These are phyloP conservation scores for Cryptosporidium sp. DNA, from an alignment of 169 alveolate species.

Conservation along the genomic window DNA sequence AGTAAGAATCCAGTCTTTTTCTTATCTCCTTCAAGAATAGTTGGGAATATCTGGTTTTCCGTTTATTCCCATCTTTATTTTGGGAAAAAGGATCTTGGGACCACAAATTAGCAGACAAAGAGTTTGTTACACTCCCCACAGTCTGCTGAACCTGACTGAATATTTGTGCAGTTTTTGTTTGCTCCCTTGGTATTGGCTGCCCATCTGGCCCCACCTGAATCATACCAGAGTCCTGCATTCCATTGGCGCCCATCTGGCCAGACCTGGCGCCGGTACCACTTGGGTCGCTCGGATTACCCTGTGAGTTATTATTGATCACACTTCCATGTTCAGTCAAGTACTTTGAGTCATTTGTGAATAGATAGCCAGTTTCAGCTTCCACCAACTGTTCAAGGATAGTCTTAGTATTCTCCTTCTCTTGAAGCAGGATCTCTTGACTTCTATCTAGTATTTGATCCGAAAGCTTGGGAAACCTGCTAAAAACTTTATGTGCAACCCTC, in stretches of 20 bases:
- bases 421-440: constrained; percentile 85
- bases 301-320: constrained; percentile 77
- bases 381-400: constrained; percentile 88
- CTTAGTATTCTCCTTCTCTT: constrained; percentile 91
- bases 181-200: constrained; percentile 65
- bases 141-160: constrained; percentile 71
- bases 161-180: constrained; percentile 62
- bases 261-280: constrained; percentile 31
- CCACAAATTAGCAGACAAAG: constrained; percentile 66
- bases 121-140: constrained; percentile 52
- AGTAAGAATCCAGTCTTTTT: constrained; percentile 94
- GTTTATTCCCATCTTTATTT: constrained; percentile 37
- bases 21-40: constrained; percentile 92
- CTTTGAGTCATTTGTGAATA: constrained; percentile 94
- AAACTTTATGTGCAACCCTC: constrained; percentile 91
- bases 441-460: constrained; percentile 90
- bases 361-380: constrained; percentile 91
- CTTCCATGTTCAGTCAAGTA: constrained; percentile 88
- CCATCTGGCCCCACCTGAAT: constrained; percentile 67
- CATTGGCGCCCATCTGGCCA: constrained; percentile 32
- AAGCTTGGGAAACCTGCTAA: constrained; percentile 92
- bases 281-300: constrained; percentile 77
- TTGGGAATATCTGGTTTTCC: constrained; percentile 49
- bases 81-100: constrained; percentile 62
- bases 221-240: constrained; percentile 4